Evolutionary conservation across 306 rosid species (phyloP), one percentile per base, ranked within the genome.

Genomic region (Carpinus viminea): DNA sequence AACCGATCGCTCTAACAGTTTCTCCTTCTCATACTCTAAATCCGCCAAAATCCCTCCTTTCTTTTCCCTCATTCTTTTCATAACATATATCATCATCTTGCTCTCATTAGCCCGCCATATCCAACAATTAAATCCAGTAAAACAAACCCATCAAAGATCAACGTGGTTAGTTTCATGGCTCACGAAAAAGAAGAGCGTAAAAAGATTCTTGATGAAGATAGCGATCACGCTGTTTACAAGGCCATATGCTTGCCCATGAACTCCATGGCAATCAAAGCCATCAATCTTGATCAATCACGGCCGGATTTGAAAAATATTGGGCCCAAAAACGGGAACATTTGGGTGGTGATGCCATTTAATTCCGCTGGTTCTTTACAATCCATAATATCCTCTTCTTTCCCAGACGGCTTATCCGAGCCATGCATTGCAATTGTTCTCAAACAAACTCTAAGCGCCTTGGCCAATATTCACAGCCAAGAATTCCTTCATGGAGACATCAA

Each of bases 271-370:
- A 91, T 91, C 74, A 91, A 91, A 24, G 26, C 26, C 26, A 24
- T 24, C 26, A 1, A 24, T 24, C 26, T 24, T 24, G 26, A 24
- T 24, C 26, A 24, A 20, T 85, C 88, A 0, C 59, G 84, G 0
- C 78, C 84, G 0, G 81, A 87, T 65, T 82, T 88, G 4, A 92
- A 91, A 12, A 71, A 31, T 31, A 2, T 31, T 31, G 34, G 34
- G 2, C 34, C 34, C 34, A 31, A 2, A 31, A 31, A 31, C 34
- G 34, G 2, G 1, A 31, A 31, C 21, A 89, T 87, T 17, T 91
- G 97, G 98, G 92, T 91, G 11, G 94, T 93, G 8, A 93, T 88
- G 92, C 93, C 92, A 0, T 88, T 87, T 84, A 87, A 86, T 94
- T 87, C 89, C 2, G 89, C 79, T 1, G 94, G 97, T 1, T 93